Evolutionary conservation across 1,139 yeast species (phyloP).

Genomic region (Zygosaccharomyces pseudobailii): DNA sequence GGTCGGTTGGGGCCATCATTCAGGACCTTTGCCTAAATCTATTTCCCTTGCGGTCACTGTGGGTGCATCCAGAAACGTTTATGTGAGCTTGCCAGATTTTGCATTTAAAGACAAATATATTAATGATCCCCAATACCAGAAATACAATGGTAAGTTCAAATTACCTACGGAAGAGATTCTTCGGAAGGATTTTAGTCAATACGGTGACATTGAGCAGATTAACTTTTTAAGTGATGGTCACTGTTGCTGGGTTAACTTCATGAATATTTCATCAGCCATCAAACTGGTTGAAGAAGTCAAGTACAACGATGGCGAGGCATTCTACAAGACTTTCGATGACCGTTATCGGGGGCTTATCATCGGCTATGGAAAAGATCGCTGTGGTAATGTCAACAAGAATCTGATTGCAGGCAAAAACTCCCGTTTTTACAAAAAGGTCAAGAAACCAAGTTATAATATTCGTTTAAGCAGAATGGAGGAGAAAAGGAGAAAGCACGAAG

Average conservation of each 20-base stretch:
- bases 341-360: slow-evolving; percentile 57
- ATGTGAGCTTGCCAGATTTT: slow-evolving; percentile 56
- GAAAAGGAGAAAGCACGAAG: slow-evolving; percentile 26
- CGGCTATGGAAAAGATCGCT: slow-evolving; percentile 76
- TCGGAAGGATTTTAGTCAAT: slow-evolving; percentile 59
- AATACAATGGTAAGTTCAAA: slow-evolving; percentile 24
- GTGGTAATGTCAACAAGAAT: slow-evolving; percentile 57
- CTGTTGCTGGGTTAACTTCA: slow-evolving; percentile 77
- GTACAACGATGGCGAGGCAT: slow-evolving; percentile 22
- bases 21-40: slow-evolving; percentile 71
- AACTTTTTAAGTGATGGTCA: slow-evolving; percentile 69
- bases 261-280: slow-evolving; percentile 71
- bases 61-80: slow-evolving; percentile 80
- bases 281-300: slow-evolving; percentile 64
- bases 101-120: slow-evolving; percentile 35
- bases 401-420: slow-evolving; percentile 31
- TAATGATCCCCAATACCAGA: slow-evolving; percentile 29
- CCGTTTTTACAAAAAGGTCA: slow-evolving; percentile 42
- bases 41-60: slow-evolving; percentile 72
- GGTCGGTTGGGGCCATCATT: slow-evolving; percentile 84
- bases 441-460: slow-evolving; percentile 28
- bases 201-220: slow-evolving; percentile 80
- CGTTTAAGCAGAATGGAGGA: slow-evolving; percentile 28
- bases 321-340: slow-evolving; percentile 40
- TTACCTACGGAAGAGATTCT: slow-evolving; percentile 49